Conservation (phyloP, 768 basidiomycete species). For the Sarcomyxa edulis region DNA sequence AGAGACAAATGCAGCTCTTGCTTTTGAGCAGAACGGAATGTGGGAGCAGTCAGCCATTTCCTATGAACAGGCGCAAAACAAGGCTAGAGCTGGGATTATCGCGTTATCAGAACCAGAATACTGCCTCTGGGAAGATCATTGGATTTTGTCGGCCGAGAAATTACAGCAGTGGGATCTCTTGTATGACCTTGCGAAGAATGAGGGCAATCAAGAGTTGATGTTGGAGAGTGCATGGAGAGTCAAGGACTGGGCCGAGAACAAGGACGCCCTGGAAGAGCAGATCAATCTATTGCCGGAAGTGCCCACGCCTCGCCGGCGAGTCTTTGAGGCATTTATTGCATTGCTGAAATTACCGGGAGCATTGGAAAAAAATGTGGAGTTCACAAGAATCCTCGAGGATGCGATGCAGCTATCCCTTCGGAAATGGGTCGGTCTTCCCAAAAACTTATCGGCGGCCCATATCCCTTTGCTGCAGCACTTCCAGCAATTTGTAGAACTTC, state of each 20-base stretch:
- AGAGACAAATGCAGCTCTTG: conserved; percentile 84
- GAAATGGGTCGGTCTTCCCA: conserved; percentile 91
- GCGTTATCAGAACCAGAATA: conserved; percentile 95
- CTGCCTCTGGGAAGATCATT: conserved; percentile 99
- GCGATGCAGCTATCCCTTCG: conserved; percentile 94
- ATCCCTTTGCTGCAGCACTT: conserved; percentile 94
- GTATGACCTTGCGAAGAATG: conserved; percentile 82
- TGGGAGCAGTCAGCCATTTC: conserved; percentile 89
- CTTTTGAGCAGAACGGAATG: conserved; percentile 95
- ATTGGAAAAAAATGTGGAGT: conserved; percentile 82
- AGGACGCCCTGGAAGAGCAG: conserved; percentile 73
- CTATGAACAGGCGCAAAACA: conserved; percentile 88
- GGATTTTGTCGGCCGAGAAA: conserved; percentile 94
- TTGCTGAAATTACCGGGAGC: conserved; percentile 80
- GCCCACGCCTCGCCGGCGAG: conserved; percentile 89
- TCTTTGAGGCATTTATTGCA: conserved; percentile 95
- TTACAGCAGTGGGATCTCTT: conserved; percentile 97
- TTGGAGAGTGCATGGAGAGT: conserved; percentile 95
- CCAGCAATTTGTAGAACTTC: conserved; percentile 97
- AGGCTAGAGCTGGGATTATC: conserved; percentile 73
- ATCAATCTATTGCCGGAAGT: conserved; percentile 79
- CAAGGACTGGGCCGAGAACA: conserved; percentile 85
- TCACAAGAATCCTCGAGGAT: conserved; percentile 85
- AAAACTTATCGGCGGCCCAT: conserved; percentile 85
- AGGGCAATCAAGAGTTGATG: conserved; percentile 87